Conservation (phyloP, 2,329 filamentous ascomycete species). For the Remersonia thermophila region DNA sequence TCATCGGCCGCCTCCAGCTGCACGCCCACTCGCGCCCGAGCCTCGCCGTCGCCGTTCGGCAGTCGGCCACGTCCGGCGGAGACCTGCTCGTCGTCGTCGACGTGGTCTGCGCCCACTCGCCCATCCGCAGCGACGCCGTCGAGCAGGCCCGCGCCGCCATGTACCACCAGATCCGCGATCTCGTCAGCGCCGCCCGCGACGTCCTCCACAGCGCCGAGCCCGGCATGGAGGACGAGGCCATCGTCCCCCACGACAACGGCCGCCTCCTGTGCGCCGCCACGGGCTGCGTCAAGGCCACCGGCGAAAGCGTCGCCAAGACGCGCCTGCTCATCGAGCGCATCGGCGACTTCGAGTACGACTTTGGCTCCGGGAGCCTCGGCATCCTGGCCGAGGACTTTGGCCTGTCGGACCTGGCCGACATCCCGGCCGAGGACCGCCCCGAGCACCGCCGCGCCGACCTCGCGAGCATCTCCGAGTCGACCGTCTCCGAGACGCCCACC, state of each 20-base stretch:
- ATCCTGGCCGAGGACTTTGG: constrained; percentile 37
- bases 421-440: constrained; percentile 21
- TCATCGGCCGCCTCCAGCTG: constrained; percentile 79
- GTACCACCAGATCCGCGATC: constrained; percentile 65
- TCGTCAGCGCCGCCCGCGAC: constrained; percentile 71
- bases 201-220: constrained; percentile 58
- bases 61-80: constrained; percentile 71
- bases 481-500: constrained; percentile 19
- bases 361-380: constrained; percentile 43
- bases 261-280: constrained; percentile 69
- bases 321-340: constrained; percentile 77
- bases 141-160: constrained; percentile 60
- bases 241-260: constrained; percentile 68
- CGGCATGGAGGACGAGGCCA: constrained; percentile 58
- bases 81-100: constrained; percentile 70
- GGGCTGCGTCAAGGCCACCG: constrained; percentile 76
- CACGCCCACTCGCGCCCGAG: constrained; percentile 86
- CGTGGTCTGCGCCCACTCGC: constrained; percentile 67
- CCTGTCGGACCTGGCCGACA: constrained; percentile 34
- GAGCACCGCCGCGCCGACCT: constrained; percentile 23
- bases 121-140: constrained; percentile 52
- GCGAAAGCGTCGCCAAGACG: constrained; percentile 81
- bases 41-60: constrained; percentile 67
- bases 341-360: constrained; percentile 81
- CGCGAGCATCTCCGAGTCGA: constrained; percentile 28